Evolutionary conservation across 1,284 basidiomycete genomes (phyloP), one percentile per base, ranked within the genome.

Genomic region (Pascua sp.): DNA sequence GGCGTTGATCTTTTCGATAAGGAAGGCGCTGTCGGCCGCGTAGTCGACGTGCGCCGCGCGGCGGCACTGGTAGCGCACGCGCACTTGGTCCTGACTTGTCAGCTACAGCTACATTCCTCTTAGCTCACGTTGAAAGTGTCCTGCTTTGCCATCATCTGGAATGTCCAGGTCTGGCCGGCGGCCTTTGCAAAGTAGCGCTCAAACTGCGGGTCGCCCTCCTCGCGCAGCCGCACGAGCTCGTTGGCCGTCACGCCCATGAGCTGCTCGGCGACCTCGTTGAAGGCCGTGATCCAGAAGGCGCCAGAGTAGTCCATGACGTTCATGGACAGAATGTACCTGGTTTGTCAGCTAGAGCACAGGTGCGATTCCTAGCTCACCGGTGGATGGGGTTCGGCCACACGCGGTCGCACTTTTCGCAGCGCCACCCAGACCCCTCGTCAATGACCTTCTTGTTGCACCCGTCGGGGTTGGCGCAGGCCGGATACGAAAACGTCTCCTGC

Each of bases 371-470:
- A 56, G 7, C 84, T 62, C 65, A 91, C 89, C 95, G 83, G 75
- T 94, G 85, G 66, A 91, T 84, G 4, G 95, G 95, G 40, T 81
- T 80, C 8, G 81, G 80, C 72, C 84, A 90, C 55, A 78, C 83
- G 68, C 83, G 84, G 59, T 91, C 85, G 75, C 96, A 99, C 77
- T 95, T 98, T 70, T 98, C 95, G 76, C 96, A 99, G 48, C 85
- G 80, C 93, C 93, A 98, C 18, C 80, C 82, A 47, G 82, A 83
- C 38, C 82, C 82, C 41, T 84, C 79, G 57, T 89, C 83, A 1
- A 84, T 79, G 3, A 98, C 89, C 78, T 98, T 99, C 81, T 98
- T 98, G 79, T 85, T 91, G 78, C 95, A 98, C 4, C 81, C 82
- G 15, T 85, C 81, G 12, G 71, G 71, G 42, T 83, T 85, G 11